Evolutionary conservation across 2,329 filamentous ascomycete genomes (phyloP).

Genomic region (Ascochyta koolunga): DNA sequence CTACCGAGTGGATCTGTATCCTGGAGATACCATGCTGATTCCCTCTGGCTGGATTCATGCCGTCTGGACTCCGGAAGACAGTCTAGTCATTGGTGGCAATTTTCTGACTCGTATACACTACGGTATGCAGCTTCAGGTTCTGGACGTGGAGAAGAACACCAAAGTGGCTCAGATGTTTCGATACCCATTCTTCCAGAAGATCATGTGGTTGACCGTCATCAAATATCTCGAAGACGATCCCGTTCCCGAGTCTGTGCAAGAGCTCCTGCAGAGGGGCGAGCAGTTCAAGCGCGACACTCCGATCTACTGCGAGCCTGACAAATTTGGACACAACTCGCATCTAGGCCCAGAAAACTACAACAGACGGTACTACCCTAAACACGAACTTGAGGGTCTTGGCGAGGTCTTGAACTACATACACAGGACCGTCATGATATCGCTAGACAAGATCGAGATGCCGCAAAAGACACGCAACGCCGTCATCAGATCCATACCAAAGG

Average conservation of each 20-base stretch:
- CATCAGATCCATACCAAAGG: conserved; percentile 67
- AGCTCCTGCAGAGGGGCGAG: conserved; percentile 62
- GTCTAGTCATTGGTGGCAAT: conserved; percentile 73
- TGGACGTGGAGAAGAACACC: conserved; percentile 70
- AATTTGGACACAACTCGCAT: conserved; percentile 58
- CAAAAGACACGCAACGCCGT: conserved; percentile 65
- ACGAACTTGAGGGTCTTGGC: conserved; percentile 65
- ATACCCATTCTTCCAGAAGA: conserved; percentile 72
- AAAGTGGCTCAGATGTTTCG: conserved; percentile 69
- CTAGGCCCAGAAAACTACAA: conserved; percentile 62
- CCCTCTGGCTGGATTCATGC: conserved; percentile 75
- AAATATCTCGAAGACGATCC: conserved; percentile 69
- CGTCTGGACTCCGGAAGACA: conserved; percentile 73
- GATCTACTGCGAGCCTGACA: conserved; percentile 64
- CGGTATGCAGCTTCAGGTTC: conserved; percentile 69
- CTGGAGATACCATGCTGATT: conserved; percentile 73
- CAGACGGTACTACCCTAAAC: conserved; percentile 66
- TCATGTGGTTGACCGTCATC: conserved; percentile 71
- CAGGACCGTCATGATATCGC: conserved; percentile 66
- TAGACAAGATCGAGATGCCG: conserved; percentile 66
- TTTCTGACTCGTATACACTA: conserved; percentile 71
- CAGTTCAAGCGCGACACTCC: conserved; percentile 62
- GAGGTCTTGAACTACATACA: conserved; percentile 67
- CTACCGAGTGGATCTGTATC: conserved; percentile 68
- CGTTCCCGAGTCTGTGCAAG: conserved; percentile 62